phyloP scores from a whole-genome alignment of 495 filamentous ascomycete genomes.

The Podospora bellae-mahoneyi region DNA sequence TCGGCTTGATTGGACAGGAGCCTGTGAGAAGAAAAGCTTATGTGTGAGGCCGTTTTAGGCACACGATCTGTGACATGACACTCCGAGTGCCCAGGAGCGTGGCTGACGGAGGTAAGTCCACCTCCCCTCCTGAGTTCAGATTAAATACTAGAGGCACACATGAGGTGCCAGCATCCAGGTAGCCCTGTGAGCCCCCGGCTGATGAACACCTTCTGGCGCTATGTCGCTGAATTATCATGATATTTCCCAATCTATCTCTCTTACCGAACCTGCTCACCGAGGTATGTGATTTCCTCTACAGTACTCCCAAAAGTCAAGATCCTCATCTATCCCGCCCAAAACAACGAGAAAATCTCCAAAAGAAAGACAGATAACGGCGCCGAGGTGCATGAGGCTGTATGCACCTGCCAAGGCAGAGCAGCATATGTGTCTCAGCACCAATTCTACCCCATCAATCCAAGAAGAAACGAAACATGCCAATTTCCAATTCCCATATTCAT shows the following conservation, averaged over 20 bases:
- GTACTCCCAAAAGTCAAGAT: neutral
- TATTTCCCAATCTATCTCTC: neutral
- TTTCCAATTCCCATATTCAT: neutral
- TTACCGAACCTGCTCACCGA: neutral
- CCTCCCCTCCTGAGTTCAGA: neutral
- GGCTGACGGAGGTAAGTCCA: neutral
- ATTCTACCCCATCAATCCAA: neutral
- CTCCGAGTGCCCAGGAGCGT: neutral
- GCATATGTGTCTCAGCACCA: neutral
- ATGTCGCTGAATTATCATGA: neutral
- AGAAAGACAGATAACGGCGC: conserved; percentile 2
- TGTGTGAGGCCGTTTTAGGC: neutral
- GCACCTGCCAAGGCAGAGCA: neutral
- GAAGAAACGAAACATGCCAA: neutral
- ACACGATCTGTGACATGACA: neutral
- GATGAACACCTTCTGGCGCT: too few relatives aligned
- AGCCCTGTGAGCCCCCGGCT: neutral
- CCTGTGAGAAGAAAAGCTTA: neutral
- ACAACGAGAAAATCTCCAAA: neutral
- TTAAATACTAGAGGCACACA: neutral
- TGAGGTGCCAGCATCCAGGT: neutral
- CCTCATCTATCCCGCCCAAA: neutral
- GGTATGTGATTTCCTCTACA: neutral
- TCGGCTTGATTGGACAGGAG: too few relatives aligned
- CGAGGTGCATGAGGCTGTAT: neutral